Evolutionary conservation across 257 asterid species (phyloP).

Genomic region (Capsicum baccatum): DNA sequence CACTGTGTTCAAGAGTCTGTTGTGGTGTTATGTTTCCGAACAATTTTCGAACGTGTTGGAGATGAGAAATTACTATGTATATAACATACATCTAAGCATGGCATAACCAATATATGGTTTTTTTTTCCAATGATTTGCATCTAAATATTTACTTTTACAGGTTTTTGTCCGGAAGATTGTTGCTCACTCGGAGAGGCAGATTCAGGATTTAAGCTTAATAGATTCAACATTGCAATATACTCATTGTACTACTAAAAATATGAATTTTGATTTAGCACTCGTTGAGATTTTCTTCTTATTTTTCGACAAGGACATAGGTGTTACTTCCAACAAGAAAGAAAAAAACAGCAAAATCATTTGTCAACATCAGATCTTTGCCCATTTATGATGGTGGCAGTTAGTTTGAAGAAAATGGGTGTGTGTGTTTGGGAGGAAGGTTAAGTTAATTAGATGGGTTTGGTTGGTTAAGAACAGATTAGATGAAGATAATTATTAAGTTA

Average conservation of each 20-base stretch:
- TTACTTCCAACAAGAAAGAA: too few relatives aligned
- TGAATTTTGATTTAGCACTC: background rate
- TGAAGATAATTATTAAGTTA: too few relatives aligned
- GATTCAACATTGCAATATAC: background rate
- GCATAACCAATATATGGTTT: background rate
- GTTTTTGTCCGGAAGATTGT: background rate
- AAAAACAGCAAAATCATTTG: too few relatives aligned
- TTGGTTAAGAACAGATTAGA: too few relatives aligned
- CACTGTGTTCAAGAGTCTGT: background rate
- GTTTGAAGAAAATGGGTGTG: too few relatives aligned
- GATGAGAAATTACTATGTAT: conserved; percentile 9
- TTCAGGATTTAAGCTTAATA: background rate
- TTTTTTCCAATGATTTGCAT: background rate
- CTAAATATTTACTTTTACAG: conserved; percentile 19
- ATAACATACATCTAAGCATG: background rate
- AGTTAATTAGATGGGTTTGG: too few relatives aligned
- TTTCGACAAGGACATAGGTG: too few relatives aligned
- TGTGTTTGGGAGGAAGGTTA: too few relatives aligned
- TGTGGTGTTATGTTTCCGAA: background rate
- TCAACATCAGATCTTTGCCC: too few relatives aligned
- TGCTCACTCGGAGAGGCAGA: background rate
- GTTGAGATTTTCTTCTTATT: background rate
- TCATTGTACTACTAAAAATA: background rate
- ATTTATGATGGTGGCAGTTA: too few relatives aligned
- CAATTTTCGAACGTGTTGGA: conserved; percentile 6